These are phyloP conservation scores for Ophiostoma piceae DNA, from an alignment of 2,329 filamentous ascomycete genomes.

Conservation along the genomic window DNA sequence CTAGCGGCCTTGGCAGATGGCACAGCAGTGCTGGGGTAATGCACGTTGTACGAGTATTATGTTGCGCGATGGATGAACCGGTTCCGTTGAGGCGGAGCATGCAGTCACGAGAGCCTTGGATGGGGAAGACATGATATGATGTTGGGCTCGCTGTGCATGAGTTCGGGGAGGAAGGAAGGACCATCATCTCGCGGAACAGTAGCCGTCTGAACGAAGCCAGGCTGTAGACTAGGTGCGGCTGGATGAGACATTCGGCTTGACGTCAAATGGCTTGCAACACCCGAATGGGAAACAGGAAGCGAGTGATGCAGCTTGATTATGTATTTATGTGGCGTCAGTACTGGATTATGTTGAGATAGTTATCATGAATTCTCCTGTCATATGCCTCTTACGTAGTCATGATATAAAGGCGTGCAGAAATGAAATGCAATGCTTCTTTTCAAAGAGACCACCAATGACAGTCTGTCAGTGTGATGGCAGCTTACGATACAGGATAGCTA, in stretches of 20 bases:
- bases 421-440: too few species aligned
- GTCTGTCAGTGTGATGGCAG: background rate
- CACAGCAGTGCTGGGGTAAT: background rate
- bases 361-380: too few species aligned
- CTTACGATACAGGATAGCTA: background rate
- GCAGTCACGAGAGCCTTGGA: background rate
- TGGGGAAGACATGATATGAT: background rate
- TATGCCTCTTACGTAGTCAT: too few species aligned
- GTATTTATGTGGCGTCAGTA: background rate
- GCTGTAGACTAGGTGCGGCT: background rate
- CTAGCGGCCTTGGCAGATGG: constrained; percentile 3
- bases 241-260: background rate
- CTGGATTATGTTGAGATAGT: background rate
- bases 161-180: background rate
- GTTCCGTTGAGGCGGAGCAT: constrained; percentile 9
- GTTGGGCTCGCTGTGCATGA: background rate
- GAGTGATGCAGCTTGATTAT: background rate
- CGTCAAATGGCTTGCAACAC: background rate
- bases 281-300: background rate
- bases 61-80: background rate
- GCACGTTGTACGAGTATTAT: background rate
- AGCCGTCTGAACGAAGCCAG: background rate
- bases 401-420: too few species aligned
- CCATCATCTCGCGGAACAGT: background rate
- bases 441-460: too few species aligned